These are phyloP conservation scores for Solanum arcanum DNA, from an alignment of 257 asterid genomes.

Conservation along the genomic window DNA sequence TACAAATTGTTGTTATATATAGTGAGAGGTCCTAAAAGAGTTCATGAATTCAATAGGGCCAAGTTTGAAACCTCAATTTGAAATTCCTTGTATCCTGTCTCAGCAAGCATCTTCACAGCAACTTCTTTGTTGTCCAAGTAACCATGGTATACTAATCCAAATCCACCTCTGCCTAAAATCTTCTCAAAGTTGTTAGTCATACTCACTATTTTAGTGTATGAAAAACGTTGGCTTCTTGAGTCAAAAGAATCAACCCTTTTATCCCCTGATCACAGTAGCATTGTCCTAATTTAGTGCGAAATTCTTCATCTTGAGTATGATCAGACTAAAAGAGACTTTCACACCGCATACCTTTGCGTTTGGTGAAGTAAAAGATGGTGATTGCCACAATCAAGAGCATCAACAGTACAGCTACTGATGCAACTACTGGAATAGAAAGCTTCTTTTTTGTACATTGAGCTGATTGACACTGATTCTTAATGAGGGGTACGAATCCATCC, in stretches of 20 bases:
- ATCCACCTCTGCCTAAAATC: constrained; percentile 36
- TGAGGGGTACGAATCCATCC: not conserved
- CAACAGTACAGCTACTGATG: not conserved
- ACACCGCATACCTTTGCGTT: not conserved
- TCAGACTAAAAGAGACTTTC: not conserved
- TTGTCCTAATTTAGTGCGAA: not conserved
- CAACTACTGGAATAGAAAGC: not conserved
- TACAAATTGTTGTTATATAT: not conserved
- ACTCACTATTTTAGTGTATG: constrained; percentile 11
- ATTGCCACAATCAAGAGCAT: not conserved
- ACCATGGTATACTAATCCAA: constrained; percentile 36
- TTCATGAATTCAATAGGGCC: not conserved
- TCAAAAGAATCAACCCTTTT: not conserved
- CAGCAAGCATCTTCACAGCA: constrained; percentile 32
- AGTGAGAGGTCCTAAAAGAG: not conserved
- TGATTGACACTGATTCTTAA: not conserved
- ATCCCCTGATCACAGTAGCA: not conserved
- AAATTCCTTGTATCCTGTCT: constrained; percentile 15
- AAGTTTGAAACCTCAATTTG: constrained; percentile 17
- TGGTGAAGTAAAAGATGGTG: not conserved
- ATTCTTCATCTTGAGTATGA: not conserved
- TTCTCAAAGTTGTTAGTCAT: constrained; percentile 15
- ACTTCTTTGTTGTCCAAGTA: constrained; percentile 12
- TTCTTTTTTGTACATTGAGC: constrained; percentile 2
- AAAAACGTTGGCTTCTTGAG: constrained; percentile 2